Conservation (phyloP, 1,139 yeast species). For the Barnettozyma hawaiiensis region DNA sequence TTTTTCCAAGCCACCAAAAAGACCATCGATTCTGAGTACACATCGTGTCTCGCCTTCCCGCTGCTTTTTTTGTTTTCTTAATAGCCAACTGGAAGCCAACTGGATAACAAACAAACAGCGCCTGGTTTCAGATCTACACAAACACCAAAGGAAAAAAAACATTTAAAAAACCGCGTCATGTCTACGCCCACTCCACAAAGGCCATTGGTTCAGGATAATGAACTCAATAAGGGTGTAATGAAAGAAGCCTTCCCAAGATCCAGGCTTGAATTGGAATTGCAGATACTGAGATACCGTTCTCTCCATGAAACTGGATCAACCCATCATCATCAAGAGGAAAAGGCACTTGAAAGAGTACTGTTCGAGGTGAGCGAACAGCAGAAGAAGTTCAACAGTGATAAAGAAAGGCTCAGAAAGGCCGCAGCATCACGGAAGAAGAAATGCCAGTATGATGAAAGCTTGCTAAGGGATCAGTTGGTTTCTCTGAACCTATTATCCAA, state of each 20-base stretch:
- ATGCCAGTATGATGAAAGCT: slow-evolving; percentile 41
- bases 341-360: slow-evolving; percentile 33
- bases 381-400: slow-evolving; percentile 32
- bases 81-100: no score
- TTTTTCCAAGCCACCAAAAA: not conserved
- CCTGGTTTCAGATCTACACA: not conserved
- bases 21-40: not conserved
- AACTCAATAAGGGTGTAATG: not conserved
- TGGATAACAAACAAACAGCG: no score
- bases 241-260: slow-evolving; percentile 18
- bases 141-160: no score
- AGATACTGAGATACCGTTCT: slow-evolving; percentile 21
- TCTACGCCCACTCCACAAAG: not conserved
- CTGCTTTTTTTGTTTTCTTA: not conserved
- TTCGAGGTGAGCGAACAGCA: slow-evolving; percentile 31
- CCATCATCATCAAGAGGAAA: slow-evolving; percentile 19
- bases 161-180: not conserved
- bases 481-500: slow-evolving; percentile 73
- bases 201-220: not conserved
- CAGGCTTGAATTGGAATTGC: slow-evolving; percentile 21
- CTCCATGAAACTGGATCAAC: slow-evolving; percentile 15
- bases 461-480: slow-evolving; percentile 62
- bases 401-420: slow-evolving; percentile 26
- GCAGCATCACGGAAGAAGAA: slow-evolving; percentile 23
- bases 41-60: not conserved